These are phyloP conservation scores for Chlamydomonas sphaeroides DNA, from an alignment of 139 green algal genomes.

Conservation along the genomic window DNA sequence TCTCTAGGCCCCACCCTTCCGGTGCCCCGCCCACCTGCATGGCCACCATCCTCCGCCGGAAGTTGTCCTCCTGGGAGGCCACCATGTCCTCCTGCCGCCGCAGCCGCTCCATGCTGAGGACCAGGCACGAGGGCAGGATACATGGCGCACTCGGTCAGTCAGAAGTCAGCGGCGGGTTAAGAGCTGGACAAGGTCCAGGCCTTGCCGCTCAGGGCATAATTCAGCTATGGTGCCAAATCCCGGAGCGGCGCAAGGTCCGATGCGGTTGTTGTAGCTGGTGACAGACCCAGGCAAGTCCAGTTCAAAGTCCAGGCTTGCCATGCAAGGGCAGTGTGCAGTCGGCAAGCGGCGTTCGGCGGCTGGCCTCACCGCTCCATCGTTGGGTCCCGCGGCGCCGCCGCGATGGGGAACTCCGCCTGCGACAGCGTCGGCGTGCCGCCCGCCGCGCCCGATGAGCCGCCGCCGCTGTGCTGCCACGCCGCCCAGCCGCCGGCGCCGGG, in stretches of 20 bases:
- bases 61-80: constrained; percentile 23
- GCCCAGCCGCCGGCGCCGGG: no score
- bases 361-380: constrained; percentile 3
- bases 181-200: no score
- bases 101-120: constrained; percentile 24
- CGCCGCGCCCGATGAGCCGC: background rate
- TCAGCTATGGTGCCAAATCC: no score
- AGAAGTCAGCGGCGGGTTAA: no score
- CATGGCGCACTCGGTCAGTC: no score
- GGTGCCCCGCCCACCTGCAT: background rate
- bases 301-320: no score
- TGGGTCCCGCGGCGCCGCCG: constrained; percentile 11
- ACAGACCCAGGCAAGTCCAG: no score
- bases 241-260: no score
- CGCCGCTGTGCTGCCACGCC: constrained; percentile 8
- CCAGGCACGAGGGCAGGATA: no score
- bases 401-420: constrained; percentile 24
- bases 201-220: no score
- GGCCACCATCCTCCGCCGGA: background rate
- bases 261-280: no score
- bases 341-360: background rate
- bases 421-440: constrained; percentile 10
- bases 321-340: background rate
- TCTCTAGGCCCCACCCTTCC: no score
- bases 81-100: constrained; percentile 39